Evolutionary conservation across 1,284 basidiomycete genomes (phyloP).

Genomic region (Malassezia sympodialis): DNA sequence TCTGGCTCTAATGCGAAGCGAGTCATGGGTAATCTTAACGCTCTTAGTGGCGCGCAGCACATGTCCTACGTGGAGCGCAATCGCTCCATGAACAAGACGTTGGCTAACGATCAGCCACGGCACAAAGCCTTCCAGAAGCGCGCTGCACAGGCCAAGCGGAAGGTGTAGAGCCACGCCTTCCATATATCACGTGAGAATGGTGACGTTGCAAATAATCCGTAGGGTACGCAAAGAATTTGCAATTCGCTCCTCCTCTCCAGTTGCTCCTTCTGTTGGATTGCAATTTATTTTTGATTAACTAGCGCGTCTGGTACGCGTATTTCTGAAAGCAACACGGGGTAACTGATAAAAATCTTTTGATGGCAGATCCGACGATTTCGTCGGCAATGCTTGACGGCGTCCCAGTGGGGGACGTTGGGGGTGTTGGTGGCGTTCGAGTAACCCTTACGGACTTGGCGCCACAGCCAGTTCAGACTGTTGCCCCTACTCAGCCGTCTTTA

Average conservation of each 20-base stretch:
- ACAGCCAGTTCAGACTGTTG: background rate
- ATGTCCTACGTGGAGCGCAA: slow-evolving; percentile 49
- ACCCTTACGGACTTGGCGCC: background rate
- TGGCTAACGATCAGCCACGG: slow-evolving; percentile 35
- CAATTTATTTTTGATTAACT: slow-evolving; percentile 10
- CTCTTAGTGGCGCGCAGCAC: slow-evolving; percentile 46
- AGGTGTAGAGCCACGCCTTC: background rate
- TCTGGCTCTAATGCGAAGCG: slow-evolving; percentile 29
- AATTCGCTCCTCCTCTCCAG: background rate
- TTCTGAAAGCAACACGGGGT: background rate
- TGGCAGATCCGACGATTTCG: slow-evolving; percentile 12
- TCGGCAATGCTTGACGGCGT: slow-evolving; percentile 15
- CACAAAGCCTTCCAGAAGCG: slow-evolving; percentile 41
- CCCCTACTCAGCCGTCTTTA: background rate
- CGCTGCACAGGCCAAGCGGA: slow-evolving; percentile 17
- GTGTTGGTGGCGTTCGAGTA: background rate
- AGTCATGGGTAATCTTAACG: slow-evolving; percentile 44
- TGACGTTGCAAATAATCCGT: background rate
- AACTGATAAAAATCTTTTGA: background rate
- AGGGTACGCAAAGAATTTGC: slow-evolving; percentile 8
- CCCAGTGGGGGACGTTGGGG: background rate
- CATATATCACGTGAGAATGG: slow-evolving; percentile 2
- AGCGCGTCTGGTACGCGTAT: background rate
- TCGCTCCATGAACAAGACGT: slow-evolving; percentile 42
- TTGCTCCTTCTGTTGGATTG: slow-evolving; percentile 6